Percentiles rank a stretch among this genome's conserved stretches.
Conservation (phyloP, 306 rosid genomes). For the Sicyos baderoa region DNA sequence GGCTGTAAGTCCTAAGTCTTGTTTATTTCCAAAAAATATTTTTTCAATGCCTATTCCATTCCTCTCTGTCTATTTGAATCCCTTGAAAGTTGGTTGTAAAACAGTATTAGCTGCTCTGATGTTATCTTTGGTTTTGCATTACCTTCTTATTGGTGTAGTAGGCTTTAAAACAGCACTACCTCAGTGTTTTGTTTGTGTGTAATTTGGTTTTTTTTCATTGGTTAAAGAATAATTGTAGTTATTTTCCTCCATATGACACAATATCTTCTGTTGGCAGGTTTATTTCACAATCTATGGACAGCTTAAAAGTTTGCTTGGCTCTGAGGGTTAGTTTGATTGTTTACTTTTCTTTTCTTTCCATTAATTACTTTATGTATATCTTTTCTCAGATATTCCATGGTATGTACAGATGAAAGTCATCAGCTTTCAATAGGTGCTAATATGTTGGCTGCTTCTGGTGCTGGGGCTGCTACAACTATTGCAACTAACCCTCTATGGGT, state of each 20-base stretch:
- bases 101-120: neutral
- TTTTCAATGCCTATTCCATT: neutral
- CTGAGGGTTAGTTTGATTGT: constrained; percentile 46
- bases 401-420: constrained; percentile 48
- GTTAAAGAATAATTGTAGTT: neutral
- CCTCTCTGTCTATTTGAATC: neutral
- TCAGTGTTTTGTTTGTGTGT: neutral
- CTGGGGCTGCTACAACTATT: constrained; percentile 80
- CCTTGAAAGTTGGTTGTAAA: neutral
- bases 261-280: constrained; percentile 37
- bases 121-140: neutral
- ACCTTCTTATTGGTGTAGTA: neutral
- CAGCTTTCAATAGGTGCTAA: constrained; percentile 79
- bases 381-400: neutral
- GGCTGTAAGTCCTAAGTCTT: constrained; percentile 57
- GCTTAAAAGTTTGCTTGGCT: constrained; percentile 46
- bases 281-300: constrained; percentile 66
- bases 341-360: neutral
- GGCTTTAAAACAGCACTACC: neutral
- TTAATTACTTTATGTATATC: neutral
- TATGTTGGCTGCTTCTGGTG: constrained; percentile 78
- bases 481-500: constrained; percentile 90
- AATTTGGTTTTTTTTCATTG: neutral
- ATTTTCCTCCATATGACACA: constrained; percentile 5
- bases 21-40: neutral